Conservation (phyloP, 2,329 filamentous ascomycete species). For the Paraphaeosphaeria minitans region DNA sequence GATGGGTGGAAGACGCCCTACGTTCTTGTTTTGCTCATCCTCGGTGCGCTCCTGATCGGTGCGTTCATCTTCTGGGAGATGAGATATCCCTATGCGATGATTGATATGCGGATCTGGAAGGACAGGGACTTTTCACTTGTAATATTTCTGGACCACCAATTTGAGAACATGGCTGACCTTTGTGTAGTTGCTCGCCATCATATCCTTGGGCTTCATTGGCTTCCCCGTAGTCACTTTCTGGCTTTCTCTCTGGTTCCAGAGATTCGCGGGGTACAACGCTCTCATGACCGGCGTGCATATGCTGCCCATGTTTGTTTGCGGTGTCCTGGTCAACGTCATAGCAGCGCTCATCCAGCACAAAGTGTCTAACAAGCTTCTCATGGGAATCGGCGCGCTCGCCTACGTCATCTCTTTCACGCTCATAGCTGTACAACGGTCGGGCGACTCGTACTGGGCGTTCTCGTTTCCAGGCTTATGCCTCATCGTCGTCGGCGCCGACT, state of each 20-base stretch:
- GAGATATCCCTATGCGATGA: constrained; percentile 52
- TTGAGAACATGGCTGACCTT: not conserved
- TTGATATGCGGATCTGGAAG: constrained; percentile 62
- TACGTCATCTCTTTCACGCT: constrained; percentile 58
- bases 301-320: constrained; percentile 68
- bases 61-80: constrained; percentile 68
- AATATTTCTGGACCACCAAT: constrained; percentile 10
- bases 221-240: constrained; percentile 68
- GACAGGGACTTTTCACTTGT: constrained; percentile 69
- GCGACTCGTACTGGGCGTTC: constrained; percentile 68
- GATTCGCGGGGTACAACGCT: constrained; percentile 57
- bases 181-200: constrained; percentile 58
- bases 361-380: constrained; percentile 68
- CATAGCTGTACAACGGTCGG: constrained; percentile 60
- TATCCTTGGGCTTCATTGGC: constrained; percentile 66
- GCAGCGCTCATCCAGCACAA: constrained; percentile 66
- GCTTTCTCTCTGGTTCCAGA: constrained; percentile 69
- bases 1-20: constrained; percentile 67
- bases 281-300: constrained; percentile 66
- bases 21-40: constrained; percentile 65
- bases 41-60: constrained; percentile 62
- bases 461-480: constrained; percentile 66
- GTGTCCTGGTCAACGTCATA: constrained; percentile 66
- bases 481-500: constrained; percentile 68
- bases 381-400: constrained; percentile 56